Base-by-base conservation (phyloP, 2,329 filamentous ascomycete genomes). In the Ascomycota sp. region DNA sequence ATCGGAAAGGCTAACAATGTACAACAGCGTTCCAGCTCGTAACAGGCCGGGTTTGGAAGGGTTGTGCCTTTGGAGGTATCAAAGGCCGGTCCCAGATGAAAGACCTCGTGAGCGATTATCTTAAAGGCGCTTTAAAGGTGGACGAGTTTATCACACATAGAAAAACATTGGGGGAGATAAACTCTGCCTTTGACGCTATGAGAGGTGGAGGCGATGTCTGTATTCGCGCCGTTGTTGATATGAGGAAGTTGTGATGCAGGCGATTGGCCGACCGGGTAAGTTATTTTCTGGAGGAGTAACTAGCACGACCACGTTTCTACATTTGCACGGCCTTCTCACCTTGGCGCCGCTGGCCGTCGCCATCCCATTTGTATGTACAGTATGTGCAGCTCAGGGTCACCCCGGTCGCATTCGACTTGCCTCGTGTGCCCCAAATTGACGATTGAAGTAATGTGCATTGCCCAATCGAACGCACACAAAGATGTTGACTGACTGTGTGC, bases 121-220 rank as follows among this genome's bases (percentile, higher is more conserved):
- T 91, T 55, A 68, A 68, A 35, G 84, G 84, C 46, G 70, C 77
- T 51, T 75, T 98, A 52, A 95, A 93, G 74, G 89, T 95, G 31
- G 86, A 95, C 53, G 89, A 98, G 63, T 95, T 95, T 64, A 95
- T 98, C 61, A 98, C 89, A 26, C 89, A 98, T 63, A 74, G 84
- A 46, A 81, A 92, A 62, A 68, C 66, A 4, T 64, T 98, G 31
- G 60, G 61, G 39, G 72, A 78, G 48, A 92, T 98, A 58, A 95
- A 95, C 66, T 62, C 66, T 34, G 86, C 83, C 13, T 98, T 92
- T 49, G 71, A 82, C 42, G 72, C 77, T 46, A 98, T 98, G 89
- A 91, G 93, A 67, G 68, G 73, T 39, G 89, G 89, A 67, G 68
- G 73, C 39, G 89, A 89, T 38, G 84, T 95, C 58, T 98, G 89